Base-by-base conservation (phyloP, 2,329 filamentous ascomycete species). In the Claviceps sp. region DNA sequence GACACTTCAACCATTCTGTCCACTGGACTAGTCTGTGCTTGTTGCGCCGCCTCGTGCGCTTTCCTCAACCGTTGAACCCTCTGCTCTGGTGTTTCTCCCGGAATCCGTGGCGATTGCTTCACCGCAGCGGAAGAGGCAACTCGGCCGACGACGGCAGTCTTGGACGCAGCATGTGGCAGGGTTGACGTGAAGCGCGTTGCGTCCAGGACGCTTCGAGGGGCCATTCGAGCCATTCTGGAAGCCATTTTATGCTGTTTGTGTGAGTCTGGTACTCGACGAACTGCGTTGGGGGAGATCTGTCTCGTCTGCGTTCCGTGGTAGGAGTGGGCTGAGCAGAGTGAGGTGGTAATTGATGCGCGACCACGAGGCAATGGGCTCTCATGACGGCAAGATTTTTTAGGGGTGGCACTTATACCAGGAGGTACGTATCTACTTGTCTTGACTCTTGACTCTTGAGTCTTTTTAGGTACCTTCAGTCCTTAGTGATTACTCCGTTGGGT, bases 201-300 rank as follows among this genome's bases (percentile, higher is more conserved):
- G 66, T 90, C 86, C 60, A 79, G 80, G 65, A 86, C 82, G 69
- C 80, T 86, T 64, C 85, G 83, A 54, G 84, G 76, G 57, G 71
- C 71, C 45, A 72, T 67, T 58, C 66, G 76, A 57, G 71, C 71
- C 45, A 72, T 67, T 58, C 66, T 65, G 37, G 68, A 67, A 52
- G 67, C 66, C 70, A 72, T 73, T 48, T 16, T 43, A 5, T n/a
- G 20, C 14, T 17, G 40, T 26, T 22, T 60, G 54, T 53, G 16
- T 29, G n/a, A 22, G 20, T 20, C 16, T 22, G 22, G 8, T 20
- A 8, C 8, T 13, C 4, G 3, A 11, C 3, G 29, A 11, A 34
- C 29, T 34, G 29, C 29, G 29, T 11, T 11, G 29, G n/a, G 39
- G 8, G 9, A 42, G 39, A 42, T 42, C 11, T 23, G 40, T 11